Evolutionary conservation across 2,329 filamentous ascomycete genomes (phyloP), one percentile per base, ranked within the genome.

Genomic region (Neofusicoccum cordaticola): DNA sequence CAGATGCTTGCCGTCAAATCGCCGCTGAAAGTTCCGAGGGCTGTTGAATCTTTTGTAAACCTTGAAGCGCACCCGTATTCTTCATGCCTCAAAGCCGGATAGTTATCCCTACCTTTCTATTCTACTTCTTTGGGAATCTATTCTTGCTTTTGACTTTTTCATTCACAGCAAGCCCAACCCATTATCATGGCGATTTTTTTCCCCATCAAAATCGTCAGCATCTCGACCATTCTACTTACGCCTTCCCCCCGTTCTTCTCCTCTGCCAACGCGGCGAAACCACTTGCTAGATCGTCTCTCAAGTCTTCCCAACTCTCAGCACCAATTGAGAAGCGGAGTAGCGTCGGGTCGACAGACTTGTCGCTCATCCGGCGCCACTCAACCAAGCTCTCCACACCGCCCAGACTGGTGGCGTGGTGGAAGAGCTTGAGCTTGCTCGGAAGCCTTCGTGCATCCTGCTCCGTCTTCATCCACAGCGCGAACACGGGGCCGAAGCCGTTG

Each of bases 311-410:
- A 52, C 85, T 86, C 81, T 99, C 95, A 37, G 97, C 85, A 0
- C 95, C 95, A 39, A 97, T 80, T 75, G 93, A 97, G 35, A 99
- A 80, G 60, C 95, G 82, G 77, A 97, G 72, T 75, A 98, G 76
- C 65, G 86, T 82, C 72, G 83, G 85, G 73, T 96, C 91, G 44
- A 96, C 88, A 1, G 76, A 82, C 2, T 78, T 71, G 81, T 99
- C 95, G 66, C 88, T 89, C 92, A 99, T 95, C 53, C 90, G 86
- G 66, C 95, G 84, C 95, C 95, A 99, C 84, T 99, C 95, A 70
- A 99, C 93, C 81, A 98, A 79, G 73, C 92, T 95, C 84, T 98
- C 95, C 9, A 98, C 92, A 4, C 95, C 94, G 2, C 95, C 95
- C 34, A 98, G 79, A 76, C 91, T 96, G 2, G 95, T 99, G 5